Evolutionary conservation across 2,329 filamentous ascomycete genomes (phyloP), one percentile per base, ranked within the genome.

Genomic region (Ophiocordyceps australis): DNA sequence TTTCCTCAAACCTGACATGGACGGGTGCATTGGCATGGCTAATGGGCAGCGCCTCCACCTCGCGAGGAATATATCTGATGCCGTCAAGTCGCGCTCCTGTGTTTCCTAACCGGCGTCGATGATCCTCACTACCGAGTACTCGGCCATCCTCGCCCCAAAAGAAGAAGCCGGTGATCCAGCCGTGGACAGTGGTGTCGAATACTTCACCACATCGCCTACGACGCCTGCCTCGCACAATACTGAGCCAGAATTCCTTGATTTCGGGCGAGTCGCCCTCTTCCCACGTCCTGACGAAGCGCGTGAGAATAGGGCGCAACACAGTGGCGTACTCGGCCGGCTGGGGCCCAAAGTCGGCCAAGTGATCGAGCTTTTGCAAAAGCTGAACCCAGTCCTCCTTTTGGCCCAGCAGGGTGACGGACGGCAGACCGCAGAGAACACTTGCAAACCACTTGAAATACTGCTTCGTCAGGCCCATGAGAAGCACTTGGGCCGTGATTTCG

Each of bases 381-480:
- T 37, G 35, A 3, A 33, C 37, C 54, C 55, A 60, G 34, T 60
- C 57, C 1, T 33, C 30, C n/a, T 37, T 33, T 10, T 39, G 38
- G 6, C 56, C 57, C 0, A 51, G 40, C 0, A 60, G 36, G 0
- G 54, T 59, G 3, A 59, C 47, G 2, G 40, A 45, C 0, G 56
- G 56, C 6, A 60, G 40, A 1, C 55, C 55, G 27, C 56, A 59
- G 14, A 49, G 38, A 19, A 7, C 10, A 10, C 7, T 10, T n/a
- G n/a, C n/a, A 19, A 7, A 7, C 7, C 10, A 19, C 10, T 35
- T 33, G 28, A 56, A 55, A 27, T 52, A 51, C 20, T 46, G 37
- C 32, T 55, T 43, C 36, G 51, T 48, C n/a, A 54, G 32, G 1
- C 53, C 55, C 51, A 59, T 57, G 50, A 59, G 48, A 12, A 57